phyloP scores from a whole-genome alignment of 1,139 yeast species.

The Kodamaea alishanica region DNA sequence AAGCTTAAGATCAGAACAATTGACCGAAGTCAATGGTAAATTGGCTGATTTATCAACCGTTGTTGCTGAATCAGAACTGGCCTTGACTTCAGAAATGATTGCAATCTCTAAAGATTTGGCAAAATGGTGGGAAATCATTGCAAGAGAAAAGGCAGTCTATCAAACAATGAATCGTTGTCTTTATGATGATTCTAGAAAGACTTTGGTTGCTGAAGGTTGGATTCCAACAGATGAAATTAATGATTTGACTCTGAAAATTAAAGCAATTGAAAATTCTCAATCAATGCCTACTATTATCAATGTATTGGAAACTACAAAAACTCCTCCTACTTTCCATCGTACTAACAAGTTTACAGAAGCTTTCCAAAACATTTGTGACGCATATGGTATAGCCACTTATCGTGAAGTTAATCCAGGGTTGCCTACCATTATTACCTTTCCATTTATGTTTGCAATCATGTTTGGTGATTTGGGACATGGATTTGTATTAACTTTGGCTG shows the following conservation, averaged over 20 bases:
- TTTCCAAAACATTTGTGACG: conserved; percentile 74
- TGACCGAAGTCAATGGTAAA: conserved; percentile 51
- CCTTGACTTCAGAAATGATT: conserved; percentile 64
- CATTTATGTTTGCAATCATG: conserved; percentile 85
- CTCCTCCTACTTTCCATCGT: conserved; percentile 78
- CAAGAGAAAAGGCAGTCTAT: conserved; percentile 69
- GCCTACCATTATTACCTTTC: conserved; percentile 76
- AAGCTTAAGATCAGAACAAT: conserved; percentile 42
- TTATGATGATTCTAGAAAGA: conserved; percentile 60
- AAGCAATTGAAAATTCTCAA: conserved; percentile 23
- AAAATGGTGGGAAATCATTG: conserved; percentile 65
- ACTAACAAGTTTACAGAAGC: conserved; percentile 75
- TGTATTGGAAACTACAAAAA: conserved; percentile 58
- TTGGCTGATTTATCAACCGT: conserved; percentile 60
- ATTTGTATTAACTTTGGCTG: conserved; percentile 58
- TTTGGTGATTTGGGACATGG: conserved; percentile 88
- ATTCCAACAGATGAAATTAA: conserved; percentile 59
- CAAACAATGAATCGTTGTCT: conserved; percentile 64
- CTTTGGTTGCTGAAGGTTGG: conserved; percentile 79
- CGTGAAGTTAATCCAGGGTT: conserved; percentile 79
- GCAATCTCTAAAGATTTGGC: conserved; percentile 72
- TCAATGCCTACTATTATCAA: conserved; percentile 67
- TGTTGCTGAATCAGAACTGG: conserved; percentile 49
- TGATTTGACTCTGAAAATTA: conserved; percentile 33
- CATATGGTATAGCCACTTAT: conserved; percentile 75